A percentile compares a stretch with the other conserved stretches of the same genome.
Conservation (phyloP, 805 yeast species). For the Monosporozyma yasuniensis region DNA sequence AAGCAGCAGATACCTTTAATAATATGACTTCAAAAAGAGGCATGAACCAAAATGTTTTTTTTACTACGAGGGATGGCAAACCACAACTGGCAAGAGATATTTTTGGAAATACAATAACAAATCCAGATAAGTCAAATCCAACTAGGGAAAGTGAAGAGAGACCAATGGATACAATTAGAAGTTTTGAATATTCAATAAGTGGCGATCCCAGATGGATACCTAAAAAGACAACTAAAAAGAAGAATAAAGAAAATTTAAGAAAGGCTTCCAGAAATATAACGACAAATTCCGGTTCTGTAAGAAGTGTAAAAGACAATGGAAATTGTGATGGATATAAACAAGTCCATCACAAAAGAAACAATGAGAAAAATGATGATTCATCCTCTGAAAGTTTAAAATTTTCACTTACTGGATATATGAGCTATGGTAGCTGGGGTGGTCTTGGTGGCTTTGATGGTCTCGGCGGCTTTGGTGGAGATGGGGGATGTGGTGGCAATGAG, state of each 20-base stretch:
- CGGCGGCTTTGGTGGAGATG: too few species aligned
- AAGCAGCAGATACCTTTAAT: constrained; percentile 32
- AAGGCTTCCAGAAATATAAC: neutral
- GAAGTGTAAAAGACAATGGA: too few species aligned
- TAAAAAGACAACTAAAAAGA: neutral
- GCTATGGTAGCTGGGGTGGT: too few species aligned
- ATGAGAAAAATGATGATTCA: too few species aligned
- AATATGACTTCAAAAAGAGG: constrained; percentile 11
- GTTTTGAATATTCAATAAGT: constrained; percentile 87
- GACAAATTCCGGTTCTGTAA: too few species aligned
- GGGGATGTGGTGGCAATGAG: too few species aligned
- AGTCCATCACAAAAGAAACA: too few species aligned
- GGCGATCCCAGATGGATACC: constrained; percentile 51
- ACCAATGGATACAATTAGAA: constrained; percentile 89
- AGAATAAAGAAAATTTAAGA: too few species aligned
- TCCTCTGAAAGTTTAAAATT: too few species aligned
- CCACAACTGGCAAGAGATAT: constrained; percentile 47
- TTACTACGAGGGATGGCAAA: constrained; percentile 32
- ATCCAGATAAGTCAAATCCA: constrained; percentile 86
- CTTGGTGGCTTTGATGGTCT: too few species aligned
- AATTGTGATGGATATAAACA: too few species aligned
- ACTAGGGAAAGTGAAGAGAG: constrained; percentile 88
- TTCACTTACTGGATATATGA: too few species aligned
- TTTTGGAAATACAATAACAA: constrained; percentile 72
- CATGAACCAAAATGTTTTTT: constrained; percentile 31